Conservation (phyloP, 192 early-diverging fungal genomes). For the Coemansia sp. region DNA sequence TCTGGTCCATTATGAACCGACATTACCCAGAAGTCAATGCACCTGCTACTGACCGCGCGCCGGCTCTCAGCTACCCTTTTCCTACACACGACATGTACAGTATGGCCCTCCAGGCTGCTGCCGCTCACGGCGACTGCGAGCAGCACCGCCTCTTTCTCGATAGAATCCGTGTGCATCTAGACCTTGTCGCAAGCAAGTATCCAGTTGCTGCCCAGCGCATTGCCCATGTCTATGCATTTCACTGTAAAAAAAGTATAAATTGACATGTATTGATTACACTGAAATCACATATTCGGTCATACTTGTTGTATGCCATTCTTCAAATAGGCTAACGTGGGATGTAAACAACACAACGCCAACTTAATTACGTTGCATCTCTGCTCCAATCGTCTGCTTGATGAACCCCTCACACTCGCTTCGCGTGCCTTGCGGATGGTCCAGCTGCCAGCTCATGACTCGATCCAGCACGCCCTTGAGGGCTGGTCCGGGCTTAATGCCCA, state of each 20-base stretch:
- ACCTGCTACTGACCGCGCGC: not conserved
- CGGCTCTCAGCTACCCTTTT: constrained; percentile 5
- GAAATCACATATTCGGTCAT: too few species aligned
- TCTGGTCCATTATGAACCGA: constrained; percentile 18
- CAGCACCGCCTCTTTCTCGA: constrained; percentile 26
- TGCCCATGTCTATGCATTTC: constrained; percentile 8
- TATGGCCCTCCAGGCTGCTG: constrained; percentile 9
- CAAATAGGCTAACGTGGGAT: not conserved
- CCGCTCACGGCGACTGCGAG: constrained; percentile 7
- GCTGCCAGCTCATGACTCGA: constrained; percentile 78
- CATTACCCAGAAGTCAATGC: constrained; percentile 20
- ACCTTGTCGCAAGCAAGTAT: not conserved
- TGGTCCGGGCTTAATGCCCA: constrained; percentile 75
- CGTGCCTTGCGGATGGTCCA: constrained; percentile 63
- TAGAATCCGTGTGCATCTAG: constrained; percentile 23
- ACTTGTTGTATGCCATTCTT: too few species aligned
- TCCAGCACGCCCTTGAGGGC: constrained; percentile 61
- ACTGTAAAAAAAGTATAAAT: not conserved
- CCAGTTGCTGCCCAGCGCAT: constrained; percentile 16
- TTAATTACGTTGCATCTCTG: not conserved
- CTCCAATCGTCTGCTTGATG: constrained; percentile 26
- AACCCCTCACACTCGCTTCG: constrained; percentile 60
- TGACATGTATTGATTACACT: too few species aligned
- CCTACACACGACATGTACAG: constrained; percentile 36
- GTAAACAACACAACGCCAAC: not conserved